phyloP scores from a whole-genome alignment of 208 protist genomes.

The Phytomonas sp. region DNA sequence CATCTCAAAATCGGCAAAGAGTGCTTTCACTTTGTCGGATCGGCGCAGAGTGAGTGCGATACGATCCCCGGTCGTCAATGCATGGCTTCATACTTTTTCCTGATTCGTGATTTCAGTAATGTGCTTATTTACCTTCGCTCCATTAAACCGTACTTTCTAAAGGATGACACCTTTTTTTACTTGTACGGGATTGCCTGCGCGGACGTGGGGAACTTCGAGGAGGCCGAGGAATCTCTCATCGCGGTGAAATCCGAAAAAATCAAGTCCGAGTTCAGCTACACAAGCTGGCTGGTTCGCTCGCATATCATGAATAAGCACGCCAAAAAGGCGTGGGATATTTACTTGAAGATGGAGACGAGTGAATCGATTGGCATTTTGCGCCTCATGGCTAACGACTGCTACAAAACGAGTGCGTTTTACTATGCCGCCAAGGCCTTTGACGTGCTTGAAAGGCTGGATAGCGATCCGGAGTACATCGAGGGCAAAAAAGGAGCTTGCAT shows the following conservation, averaged over 20 bases:
- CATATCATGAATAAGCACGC: conserved; percentile 94
- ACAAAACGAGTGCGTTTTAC: conserved; percentile 92
- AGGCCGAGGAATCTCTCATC: conserved; percentile 85
- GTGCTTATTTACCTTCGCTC: conserved; percentile 94
- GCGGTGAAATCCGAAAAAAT: conserved; percentile 88
- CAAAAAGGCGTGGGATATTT: conserved; percentile 94
- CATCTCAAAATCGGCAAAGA: conserved; percentile 91
- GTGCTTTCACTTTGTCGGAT: conserved; percentile 95
- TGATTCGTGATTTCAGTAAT: conserved; percentile 93
- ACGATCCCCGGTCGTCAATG: conserved; percentile 95
- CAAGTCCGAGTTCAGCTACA: conserved; percentile 89
- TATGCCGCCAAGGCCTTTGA: conserved; percentile 97
- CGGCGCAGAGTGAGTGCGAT: conserved; percentile 92
- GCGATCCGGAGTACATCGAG: conserved; percentile 92
- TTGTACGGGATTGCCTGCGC: conserved; percentile 89
- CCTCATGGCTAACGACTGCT: conserved; percentile 97
- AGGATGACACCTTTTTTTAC: conserved; percentile 93
- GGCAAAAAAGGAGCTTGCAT: conserved; percentile 96
- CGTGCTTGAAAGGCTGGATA: conserved; percentile 94
- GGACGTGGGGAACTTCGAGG: conserved; percentile 70
- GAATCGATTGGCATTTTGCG: conserved; percentile 92
- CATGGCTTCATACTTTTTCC: conserved; percentile 96
- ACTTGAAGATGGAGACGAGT: conserved; percentile 95
- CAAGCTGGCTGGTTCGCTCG: conserved; percentile 89
- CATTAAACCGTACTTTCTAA: conserved; percentile 94